Evolutionary conservation across 1,284 basidiomycete genomes (phyloP).

Genomic region (Cryptococcus hybrid): DNA sequence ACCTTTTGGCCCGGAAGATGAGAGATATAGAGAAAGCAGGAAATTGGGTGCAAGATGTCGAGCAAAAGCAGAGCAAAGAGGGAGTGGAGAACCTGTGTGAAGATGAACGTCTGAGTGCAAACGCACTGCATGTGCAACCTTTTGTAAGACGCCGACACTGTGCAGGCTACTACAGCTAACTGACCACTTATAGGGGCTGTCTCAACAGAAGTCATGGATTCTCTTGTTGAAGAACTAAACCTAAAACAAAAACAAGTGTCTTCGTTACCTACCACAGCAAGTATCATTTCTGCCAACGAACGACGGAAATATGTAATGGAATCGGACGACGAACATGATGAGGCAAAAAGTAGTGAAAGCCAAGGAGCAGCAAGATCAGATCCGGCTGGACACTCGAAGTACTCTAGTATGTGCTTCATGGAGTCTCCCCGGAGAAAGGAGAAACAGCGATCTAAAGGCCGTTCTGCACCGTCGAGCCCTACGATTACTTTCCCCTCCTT

Average conservation of each 20-base stretch:
- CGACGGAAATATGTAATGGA: slow-evolving; percentile 6
- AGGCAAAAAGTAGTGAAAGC: not conserved
- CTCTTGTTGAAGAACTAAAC: slow-evolving; percentile 11
- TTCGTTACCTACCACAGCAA: slow-evolving; percentile 12
- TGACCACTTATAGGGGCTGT: slow-evolving; percentile 6
- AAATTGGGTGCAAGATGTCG: too few species aligned
- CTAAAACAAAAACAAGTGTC: not conserved
- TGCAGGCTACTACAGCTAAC: too few species aligned
- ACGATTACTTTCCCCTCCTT: not conserved
- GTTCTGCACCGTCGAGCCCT: not conserved
- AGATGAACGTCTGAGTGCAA: too few species aligned
- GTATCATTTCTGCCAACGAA: slow-evolving; percentile 10
- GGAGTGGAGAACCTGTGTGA: too few species aligned
- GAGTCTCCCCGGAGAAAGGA: not conserved
- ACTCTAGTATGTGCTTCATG: not conserved
- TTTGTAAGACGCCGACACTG: too few species aligned
- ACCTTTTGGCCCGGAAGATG: too few species aligned
- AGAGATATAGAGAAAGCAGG: too few species aligned
- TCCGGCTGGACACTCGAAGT: too few species aligned
- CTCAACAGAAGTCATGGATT: slow-evolving; percentile 17
- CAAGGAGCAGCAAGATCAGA: not conserved
- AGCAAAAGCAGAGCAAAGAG: too few species aligned
- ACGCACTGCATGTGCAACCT: too few species aligned
- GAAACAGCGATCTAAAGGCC: not conserved
- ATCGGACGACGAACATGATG: slow-evolving; percentile 5